Evolutionary conservation across 2,329 filamentous ascomycete species (phyloP).

Genomic region (Dactylonectria estremocensis): DNA sequence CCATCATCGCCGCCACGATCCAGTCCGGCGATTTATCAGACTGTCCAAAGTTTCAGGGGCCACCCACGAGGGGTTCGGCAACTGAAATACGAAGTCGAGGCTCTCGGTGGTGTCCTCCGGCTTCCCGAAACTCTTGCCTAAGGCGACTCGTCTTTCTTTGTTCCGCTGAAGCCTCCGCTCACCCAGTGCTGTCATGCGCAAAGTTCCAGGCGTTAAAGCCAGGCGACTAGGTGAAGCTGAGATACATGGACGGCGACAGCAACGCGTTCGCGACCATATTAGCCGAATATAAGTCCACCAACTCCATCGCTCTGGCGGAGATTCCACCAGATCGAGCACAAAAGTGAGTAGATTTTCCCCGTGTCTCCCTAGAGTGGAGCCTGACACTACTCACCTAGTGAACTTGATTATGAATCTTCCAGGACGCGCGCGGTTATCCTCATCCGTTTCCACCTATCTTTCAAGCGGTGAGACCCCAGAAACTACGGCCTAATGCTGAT

Average conservation of each 20-base stretch:
- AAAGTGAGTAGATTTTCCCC: too few relatives aligned
- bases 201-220: slow-evolving; percentile 56
- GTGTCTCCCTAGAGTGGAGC: too few relatives aligned
- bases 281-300: slow-evolving; percentile 57
- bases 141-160: slow-evolving; percentile 28
- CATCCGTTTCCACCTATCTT: too few relatives aligned
- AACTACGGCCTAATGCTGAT: too few relatives aligned
- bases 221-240: slow-evolving; percentile 61
- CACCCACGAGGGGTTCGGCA: slow-evolving; percentile 28
- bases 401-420: too few relatives aligned
- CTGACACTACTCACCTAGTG: too few relatives aligned
- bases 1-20: slow-evolving; percentile 33
- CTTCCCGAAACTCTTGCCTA: slow-evolving; percentile 8
- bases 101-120: slow-evolving; percentile 23
- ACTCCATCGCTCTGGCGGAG: slow-evolving; percentile 42
- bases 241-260: slow-evolving; percentile 61
- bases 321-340: too few relatives aligned
- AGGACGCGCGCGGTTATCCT: too few relatives aligned
- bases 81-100: slow-evolving; percentile 29
- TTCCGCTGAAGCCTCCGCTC: slow-evolving; percentile 52
- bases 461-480: too few relatives aligned
- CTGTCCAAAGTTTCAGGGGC: slow-evolving; percentile 36
- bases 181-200: slow-evolving; percentile 58
- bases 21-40: slow-evolving; percentile 40
- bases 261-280: slow-evolving; percentile 57